These are phyloP conservation scores for Aspergillus arachidicola DNA, from an alignment of 2,329 filamentous ascomycete genomes.

Conservation along the genomic window DNA sequence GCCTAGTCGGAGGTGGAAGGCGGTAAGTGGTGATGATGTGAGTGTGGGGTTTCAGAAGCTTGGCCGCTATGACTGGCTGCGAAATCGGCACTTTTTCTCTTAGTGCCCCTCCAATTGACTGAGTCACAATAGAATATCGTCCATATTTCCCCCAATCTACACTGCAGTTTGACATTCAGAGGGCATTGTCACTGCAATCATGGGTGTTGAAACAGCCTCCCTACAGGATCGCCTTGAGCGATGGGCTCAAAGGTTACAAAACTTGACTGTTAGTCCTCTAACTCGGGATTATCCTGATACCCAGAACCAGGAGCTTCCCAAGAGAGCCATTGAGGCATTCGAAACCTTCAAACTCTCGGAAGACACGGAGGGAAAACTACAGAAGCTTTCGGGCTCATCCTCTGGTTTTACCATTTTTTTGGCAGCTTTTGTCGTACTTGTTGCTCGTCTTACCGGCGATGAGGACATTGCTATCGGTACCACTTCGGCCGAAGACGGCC, in stretches of 20 bases:
- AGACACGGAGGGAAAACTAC: slow-evolving; percentile 39
- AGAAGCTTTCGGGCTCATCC: slow-evolving; percentile 39
- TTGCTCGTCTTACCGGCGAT: slow-evolving; percentile 51
- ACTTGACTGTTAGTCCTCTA: slow-evolving; percentile 47
- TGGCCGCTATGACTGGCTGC: slow-evolving; percentile 15
- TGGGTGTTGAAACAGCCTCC: slow-evolving; percentile 36
- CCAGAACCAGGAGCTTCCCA: slow-evolving; percentile 38
- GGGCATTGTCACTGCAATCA: slow-evolving; percentile 29
- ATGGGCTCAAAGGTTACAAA: slow-evolving; percentile 46
- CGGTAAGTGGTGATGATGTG: background rate
- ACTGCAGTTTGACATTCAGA: slow-evolving; percentile 15
- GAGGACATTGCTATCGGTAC: slow-evolving; percentile 53
- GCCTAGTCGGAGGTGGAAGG: background rate
- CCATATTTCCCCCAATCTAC: background rate
- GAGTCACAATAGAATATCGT: slow-evolving; percentile 10
- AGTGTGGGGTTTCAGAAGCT: slow-evolving; percentile 13
- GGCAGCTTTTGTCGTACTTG: slow-evolving; percentile 48
- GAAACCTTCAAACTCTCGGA: slow-evolving; percentile 43
- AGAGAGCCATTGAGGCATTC: slow-evolving; percentile 46
- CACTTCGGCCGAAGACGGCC: slow-evolving; percentile 45
- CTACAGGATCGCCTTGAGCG: slow-evolving; percentile 43
- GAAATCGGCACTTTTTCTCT: slow-evolving; percentile 33
- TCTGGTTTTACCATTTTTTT: slow-evolving; percentile 46
- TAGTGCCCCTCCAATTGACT: slow-evolving; percentile 26
- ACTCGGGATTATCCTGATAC: slow-evolving; percentile 48